A percentile compares a stretch with the other conserved stretches of the same genome.
These are phyloP conservation scores for Venturia carpophila DNA, from an alignment of 2,329 filamentous ascomycete species.

Conservation along the genomic window DNA sequence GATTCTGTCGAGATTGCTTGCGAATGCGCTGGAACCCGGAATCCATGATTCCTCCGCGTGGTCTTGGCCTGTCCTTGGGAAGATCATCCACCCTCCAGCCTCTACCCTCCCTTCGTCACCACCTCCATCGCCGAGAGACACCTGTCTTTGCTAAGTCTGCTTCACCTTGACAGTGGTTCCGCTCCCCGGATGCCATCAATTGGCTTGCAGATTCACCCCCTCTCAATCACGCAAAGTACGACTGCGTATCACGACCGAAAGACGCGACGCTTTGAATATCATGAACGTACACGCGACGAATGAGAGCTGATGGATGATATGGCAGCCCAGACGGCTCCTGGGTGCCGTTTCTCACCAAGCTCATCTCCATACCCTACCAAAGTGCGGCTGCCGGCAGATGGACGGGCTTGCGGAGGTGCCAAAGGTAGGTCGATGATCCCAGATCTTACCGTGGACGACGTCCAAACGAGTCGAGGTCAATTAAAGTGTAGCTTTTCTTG, in stretches of 20 bases:
- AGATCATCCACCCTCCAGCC: background rate
- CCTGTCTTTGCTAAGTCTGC: background rate
- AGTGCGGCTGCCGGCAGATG: background rate
- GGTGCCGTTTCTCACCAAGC: background rate
- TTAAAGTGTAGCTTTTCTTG: background rate
- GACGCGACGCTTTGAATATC: no score
- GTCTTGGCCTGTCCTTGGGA: background rate
- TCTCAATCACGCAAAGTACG: no score
- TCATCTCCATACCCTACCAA: background rate
- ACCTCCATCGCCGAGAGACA: background rate
- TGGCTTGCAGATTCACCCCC: no score
- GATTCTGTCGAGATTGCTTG: background rate
- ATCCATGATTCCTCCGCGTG: background rate
- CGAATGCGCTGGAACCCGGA: background rate
- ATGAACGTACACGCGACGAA: background rate
- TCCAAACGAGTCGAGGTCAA: background rate
- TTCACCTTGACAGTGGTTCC: background rate
- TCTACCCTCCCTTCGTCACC: background rate
- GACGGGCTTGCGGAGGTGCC: background rate
- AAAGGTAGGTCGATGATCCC: background rate
- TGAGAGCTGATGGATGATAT: background rate
- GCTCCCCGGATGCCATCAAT: no score
- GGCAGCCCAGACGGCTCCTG: background rate
- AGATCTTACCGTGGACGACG: background rate
- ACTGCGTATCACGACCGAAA: no score